Evolutionary conservation across 768 basidiomycete species (phyloP), one percentile per base, ranked within the genome.

Genomic region (Megacollybia marginata): DNA sequence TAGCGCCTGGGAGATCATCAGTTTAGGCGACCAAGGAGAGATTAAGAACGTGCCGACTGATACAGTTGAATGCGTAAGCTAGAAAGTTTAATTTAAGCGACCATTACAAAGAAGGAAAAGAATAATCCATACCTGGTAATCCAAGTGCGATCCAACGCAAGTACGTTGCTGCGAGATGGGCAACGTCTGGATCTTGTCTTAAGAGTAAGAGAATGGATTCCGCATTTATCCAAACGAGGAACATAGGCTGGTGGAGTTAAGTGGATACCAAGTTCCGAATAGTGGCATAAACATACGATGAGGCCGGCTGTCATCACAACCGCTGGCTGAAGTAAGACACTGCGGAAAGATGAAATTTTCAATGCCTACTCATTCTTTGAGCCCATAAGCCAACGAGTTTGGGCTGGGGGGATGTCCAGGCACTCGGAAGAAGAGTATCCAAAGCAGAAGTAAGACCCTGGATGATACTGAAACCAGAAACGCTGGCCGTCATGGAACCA

Each of bases 361-460:
- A n/a, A 28, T 28, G 23, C 83, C 42, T 55, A 87, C 86, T 70
- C 88, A 91, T 92, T 54, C 93, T 73, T 63, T 94, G 92, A 9
- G 86, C 67, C 93, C 93, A 95, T 8, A 95, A 73, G 7, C 93
- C 93, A 10, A 97, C 90, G 10, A 91, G 73, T 13, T 84, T 69
- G 0, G 93, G 95, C 31, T 85, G 82, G 1, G 82, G 61, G 3
- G 92, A 92, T 0, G 96, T 94, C 93, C 90, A 99, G 13, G 95
- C 93, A 35, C 90, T 82, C 1, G 96, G 95, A 9, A 97, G 80
- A 58, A 99, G 77, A 0, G 94, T 94, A 63, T 99, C 96, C 16
- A 99, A 79, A 0, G 91, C 83, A 45, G 86, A 88, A 8, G 80
- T 71, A 48, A 95, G 80, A 16, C 92, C 92, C 55, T 87, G 85